phyloP scores from a whole-genome alignment of 2,329 filamentous ascomycete species.

The Sphaerulina vaccinii region DNA sequence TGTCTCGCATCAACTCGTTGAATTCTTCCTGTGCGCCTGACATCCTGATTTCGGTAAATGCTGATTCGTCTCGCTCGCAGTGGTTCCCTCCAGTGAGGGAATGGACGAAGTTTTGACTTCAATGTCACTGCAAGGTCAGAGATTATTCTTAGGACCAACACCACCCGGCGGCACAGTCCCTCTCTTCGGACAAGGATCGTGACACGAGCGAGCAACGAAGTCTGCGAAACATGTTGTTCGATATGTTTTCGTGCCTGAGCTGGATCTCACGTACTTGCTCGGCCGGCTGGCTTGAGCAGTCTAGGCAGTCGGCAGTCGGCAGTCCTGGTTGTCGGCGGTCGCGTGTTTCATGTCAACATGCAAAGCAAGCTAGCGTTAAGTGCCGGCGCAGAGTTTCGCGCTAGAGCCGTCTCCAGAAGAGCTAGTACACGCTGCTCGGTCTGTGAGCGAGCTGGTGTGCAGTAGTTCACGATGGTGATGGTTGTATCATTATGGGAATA shows the following conservation, averaged over 20 bases:
- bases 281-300: neutral
- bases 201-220: constrained; percentile 9
- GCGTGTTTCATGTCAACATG: neutral
- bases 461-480: no score
- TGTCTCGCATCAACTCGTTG: constrained; percentile 51
- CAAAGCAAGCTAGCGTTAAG: neutral
- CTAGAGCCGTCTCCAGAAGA: neutral
- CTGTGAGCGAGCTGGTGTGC: no score
- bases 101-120: constrained; percentile 11
- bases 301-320: no score
- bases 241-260: neutral
- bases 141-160: constrained; percentile 12
- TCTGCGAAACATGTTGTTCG: constrained; percentile 10
- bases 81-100: constrained; percentile 8
- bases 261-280: neutral
- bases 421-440: neutral
- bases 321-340: no score
- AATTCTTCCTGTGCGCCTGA: constrained; percentile 53
- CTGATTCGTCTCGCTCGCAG: neutral
- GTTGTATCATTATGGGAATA: no score
- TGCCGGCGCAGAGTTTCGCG: neutral
- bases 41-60: constrained; percentile 36
- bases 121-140: constrained; percentile 12
- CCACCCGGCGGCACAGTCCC: constrained; percentile 2
- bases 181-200: constrained; percentile 9